Evolutionary conservation across 2,329 filamentous ascomycete species (phyloP).

Genomic region (Exophiala viscosa): DNA sequence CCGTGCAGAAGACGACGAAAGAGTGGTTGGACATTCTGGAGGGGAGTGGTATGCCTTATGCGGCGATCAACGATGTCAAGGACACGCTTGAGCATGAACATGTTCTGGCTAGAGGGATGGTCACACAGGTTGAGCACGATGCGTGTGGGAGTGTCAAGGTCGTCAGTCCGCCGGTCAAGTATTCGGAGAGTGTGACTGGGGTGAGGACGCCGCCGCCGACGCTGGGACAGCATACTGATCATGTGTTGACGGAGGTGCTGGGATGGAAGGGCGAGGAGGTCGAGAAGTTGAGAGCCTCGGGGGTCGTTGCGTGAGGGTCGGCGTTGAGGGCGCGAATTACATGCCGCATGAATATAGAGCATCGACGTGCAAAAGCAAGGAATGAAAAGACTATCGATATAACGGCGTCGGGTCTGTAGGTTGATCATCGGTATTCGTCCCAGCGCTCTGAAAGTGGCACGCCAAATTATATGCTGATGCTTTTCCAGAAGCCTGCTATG

Average conservation of each 20-base stretch:
- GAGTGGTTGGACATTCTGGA: slow-evolving; percentile 87
- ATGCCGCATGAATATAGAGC: too few relatives aligned
- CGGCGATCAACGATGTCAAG: slow-evolving; percentile 90
- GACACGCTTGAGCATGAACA: slow-evolving; percentile 79
- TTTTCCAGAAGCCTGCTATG: too few relatives aligned
- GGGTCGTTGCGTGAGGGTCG: slow-evolving; percentile 61
- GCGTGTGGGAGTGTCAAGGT: slow-evolving; percentile 81
- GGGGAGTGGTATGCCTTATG: slow-evolving; percentile 89
- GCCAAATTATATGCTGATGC: too few relatives aligned
- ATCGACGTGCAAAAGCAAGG: too few relatives aligned
- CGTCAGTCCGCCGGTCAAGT: slow-evolving; percentile 93
- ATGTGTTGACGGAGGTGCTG: slow-evolving; percentile 64
- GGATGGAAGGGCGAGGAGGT: slow-evolving; percentile 60
- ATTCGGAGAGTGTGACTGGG: slow-evolving; percentile 73
- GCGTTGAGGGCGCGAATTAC: too few relatives aligned
- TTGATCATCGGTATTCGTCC: too few relatives aligned
- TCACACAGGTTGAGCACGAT: slow-evolving; percentile 78
- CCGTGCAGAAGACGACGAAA: slow-evolving; percentile 70
- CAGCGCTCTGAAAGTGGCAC: too few relatives aligned
- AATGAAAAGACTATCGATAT: background rate
- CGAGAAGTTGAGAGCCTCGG: slow-evolving; percentile 58
- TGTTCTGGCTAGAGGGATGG: slow-evolving; percentile 77
- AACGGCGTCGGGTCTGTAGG: too few relatives aligned
- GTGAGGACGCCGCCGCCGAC: slow-evolving; percentile 77
- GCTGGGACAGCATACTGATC: slow-evolving; percentile 80